Conservation (phyloP, 2,329 filamentous ascomycete species). For the Fusarium equiseti region DNA sequence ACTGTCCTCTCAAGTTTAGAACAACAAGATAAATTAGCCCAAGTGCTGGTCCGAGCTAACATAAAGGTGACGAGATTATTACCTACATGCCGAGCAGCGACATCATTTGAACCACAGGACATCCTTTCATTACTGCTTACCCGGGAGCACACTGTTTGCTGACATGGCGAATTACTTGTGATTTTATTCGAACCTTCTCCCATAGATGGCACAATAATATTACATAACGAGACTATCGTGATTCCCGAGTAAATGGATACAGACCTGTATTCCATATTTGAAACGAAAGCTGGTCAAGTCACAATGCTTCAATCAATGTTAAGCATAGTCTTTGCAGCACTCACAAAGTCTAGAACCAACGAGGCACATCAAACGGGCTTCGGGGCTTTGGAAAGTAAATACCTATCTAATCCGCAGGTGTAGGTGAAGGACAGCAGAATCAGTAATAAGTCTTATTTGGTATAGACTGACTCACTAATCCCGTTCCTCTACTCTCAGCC, state of each 20-base stretch:
- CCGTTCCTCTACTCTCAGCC: neutral
- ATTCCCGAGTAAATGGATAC: neutral
- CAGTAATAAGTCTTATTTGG: neutral
- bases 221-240: neutral
- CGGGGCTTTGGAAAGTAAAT: neutral
- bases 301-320: neutral
- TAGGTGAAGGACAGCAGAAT: neutral
- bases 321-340: neutral
- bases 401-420: neutral
- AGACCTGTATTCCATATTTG: neutral
- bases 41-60: neutral
- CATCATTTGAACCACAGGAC: neutral
- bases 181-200: neutral
- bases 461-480: neutral
- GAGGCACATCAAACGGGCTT: neutral
- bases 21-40: rapidly evolving
- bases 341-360: neutral
- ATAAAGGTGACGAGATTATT: neutral
- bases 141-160: neutral
- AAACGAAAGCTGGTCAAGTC: neutral
- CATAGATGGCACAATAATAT: neutral
- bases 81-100: neutral
- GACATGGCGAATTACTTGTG: neutral
- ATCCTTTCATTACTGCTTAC: neutral
- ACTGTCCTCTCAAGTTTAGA: neutral